These are phyloP conservation scores for Ogataea chonburiensis DNA, from an alignment of 805 yeast genomes.

Conservation along the genomic window DNA sequence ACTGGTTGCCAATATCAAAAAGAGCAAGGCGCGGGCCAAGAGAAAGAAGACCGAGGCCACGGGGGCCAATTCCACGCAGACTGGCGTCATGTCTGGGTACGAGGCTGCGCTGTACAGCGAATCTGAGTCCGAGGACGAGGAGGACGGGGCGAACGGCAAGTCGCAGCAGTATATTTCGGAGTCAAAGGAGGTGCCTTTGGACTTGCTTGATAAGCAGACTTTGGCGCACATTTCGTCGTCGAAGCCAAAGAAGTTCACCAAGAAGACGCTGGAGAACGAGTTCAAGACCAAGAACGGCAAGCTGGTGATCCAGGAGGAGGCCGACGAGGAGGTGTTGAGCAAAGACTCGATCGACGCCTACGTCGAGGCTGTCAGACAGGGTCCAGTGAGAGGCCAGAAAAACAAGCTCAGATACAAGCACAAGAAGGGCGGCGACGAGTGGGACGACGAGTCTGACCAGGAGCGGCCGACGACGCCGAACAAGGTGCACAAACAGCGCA, in stretches of 20 bases:
- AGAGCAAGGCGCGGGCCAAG: conserved; percentile 80
- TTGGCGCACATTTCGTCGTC: conserved; percentile 87
- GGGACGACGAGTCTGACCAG: conserved; percentile 38
- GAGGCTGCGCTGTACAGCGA: conserved; percentile 87
- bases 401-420: conserved; percentile 82
- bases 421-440: conserved; percentile 46
- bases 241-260: conserved; percentile 63
- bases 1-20: conserved; percentile 79
- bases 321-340: conserved; percentile 41
- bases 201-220: conserved; percentile 81
- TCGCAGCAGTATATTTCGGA: conserved; percentile 72
- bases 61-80: conserved; percentile 20
- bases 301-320: conserved; percentile 57
- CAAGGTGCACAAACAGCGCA: conserved; percentile 26
- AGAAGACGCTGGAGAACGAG: conserved; percentile 40
- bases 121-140: conserved; percentile 52
- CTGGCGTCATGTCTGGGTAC: conserved; percentile 74
- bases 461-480: conserved; percentile 14
- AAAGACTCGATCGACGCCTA: conserved; percentile 81
- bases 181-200: conserved; percentile 72
- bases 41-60: conserved; percentile 53
- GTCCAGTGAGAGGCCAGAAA: conserved; percentile 91
- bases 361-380: conserved; percentile 88
- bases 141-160: conserved; percentile 29
- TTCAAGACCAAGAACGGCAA: conserved; percentile 64